These are phyloP conservation scores for Paecilomyces niveus DNA, from an alignment of 2,329 filamentous ascomycete genomes.

Conservation along the genomic window DNA sequence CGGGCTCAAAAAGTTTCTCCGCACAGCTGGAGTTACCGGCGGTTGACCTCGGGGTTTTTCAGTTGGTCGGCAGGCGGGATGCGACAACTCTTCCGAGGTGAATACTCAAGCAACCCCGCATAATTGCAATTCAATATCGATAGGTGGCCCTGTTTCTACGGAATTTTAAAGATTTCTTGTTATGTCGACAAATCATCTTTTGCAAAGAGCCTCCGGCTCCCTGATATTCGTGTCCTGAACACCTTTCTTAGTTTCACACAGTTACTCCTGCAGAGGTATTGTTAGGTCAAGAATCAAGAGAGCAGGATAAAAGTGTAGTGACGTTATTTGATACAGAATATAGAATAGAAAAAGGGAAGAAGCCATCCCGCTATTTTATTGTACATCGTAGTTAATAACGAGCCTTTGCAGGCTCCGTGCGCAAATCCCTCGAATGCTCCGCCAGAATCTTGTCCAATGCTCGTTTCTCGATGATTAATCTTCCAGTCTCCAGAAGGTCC, in stretches of 20 bases:
- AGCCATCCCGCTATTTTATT: conserved; percentile 3
- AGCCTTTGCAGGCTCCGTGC: conserved; percentile 25
- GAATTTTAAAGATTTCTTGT: neutral
- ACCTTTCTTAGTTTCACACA: neutral
- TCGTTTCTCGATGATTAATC: conserved; percentile 76
- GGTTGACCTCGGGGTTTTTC: conserved; percentile 25
- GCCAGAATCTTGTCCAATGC: conserved; percentile 70
- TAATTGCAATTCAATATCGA: neutral
- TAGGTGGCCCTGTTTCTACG: neutral
- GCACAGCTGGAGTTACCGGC: conserved; percentile 3
- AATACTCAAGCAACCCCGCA: neutral
- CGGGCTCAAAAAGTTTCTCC: conserved; percentile 2
- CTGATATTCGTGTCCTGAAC: neutral
- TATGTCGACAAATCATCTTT: neutral
- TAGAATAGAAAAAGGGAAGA: neutral
- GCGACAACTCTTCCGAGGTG: neutral
- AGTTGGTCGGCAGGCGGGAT: conserved; percentile 9
- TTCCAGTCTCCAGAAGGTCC: conserved; percentile 76
- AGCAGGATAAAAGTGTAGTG: neutral
- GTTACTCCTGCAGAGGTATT: too few relatives aligned
- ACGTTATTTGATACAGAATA: conserved; percentile 1
- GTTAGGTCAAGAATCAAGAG: neutral
- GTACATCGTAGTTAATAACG: conserved; percentile 17
- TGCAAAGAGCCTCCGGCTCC: neutral
- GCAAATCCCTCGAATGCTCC: conserved; percentile 49